Evolutionary conservation across 306 rosid species (phyloP), one percentile per base, ranked within the genome.

Genomic region (Boehmeria nivea): DNA sequence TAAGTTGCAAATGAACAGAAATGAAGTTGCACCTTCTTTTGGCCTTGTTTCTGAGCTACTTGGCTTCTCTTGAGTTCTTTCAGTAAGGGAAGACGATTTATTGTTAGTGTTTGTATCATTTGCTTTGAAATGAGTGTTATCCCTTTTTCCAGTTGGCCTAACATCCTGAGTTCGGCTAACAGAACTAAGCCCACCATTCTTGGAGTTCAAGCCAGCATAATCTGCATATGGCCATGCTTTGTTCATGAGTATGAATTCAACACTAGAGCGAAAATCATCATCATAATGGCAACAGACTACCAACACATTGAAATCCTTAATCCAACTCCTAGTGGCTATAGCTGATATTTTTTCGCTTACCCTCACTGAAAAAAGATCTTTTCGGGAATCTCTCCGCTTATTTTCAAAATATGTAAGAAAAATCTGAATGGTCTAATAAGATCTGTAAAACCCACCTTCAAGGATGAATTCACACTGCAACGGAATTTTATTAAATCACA

Each of bases 21-120:
- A 64, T 47, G 59, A 60, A 54, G 43, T 33, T 54, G 39, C 70
- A 87, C 98, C 96, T 91, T 91, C 96, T 77, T 77, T 91, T 46
- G 87, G 95, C 76, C 99, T 84, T 49, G 82, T 48, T 62, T 57
- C 72, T 8, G 96, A 87, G 83, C 81, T 73, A 44, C 81, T 83
- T 34, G 96, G 83, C 60, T 87, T 84, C 21, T 80, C 95, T 66
- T 78, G 88, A 54, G 67, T 65, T 63, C 28, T 75, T 63, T 82
- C 80, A 38, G 71, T 24, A 47, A 37, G 61, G 48, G 72, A 36
- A 49, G 37, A 48, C 22, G 77, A 51, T 33, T 75, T 75, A 12
- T 8, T 54, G 59, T 67, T 69, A 59, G 16, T 46, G 36, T 51
- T 65, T 38, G 26, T 22, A 23, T 39, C 60, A 27, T 61, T 73